A percentile compares a stretch with the other conserved stretches of the same genome.
These are phyloP conservation scores for Candida oleophila DNA, from an alignment of 805 yeast genomes.

Conservation along the genomic window DNA sequence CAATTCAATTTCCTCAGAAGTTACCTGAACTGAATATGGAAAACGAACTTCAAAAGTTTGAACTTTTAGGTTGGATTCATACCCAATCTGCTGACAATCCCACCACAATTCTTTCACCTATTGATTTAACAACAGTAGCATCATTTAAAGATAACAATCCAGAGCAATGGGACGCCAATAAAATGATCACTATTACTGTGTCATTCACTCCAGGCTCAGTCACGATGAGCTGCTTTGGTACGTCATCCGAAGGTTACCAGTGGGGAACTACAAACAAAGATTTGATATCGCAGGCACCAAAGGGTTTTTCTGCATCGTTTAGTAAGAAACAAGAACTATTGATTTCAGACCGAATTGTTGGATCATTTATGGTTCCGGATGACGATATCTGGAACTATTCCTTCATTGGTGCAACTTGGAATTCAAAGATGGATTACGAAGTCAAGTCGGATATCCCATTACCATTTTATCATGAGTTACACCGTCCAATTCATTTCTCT, in stretches of 20 bases:
- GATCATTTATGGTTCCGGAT: constrained; percentile 84
- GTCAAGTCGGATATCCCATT: constrained; percentile 78
- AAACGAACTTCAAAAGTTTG: constrained; percentile 45
- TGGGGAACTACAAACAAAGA: constrained; percentile 78
- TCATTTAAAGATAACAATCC: constrained; percentile 33
- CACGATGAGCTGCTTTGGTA: constrained; percentile 63
- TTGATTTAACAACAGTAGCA: constrained; percentile 66
- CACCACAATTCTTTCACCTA: constrained; percentile 55
- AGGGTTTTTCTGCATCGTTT: constrained; percentile 63
- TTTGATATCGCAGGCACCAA: constrained; percentile 52
- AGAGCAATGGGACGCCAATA: constrained; percentile 35
- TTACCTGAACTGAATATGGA: constrained; percentile 43
- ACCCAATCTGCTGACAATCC: constrained; percentile 50
- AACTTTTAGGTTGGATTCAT: constrained; percentile 93
- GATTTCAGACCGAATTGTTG: constrained; percentile 71
- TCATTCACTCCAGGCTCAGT: constrained; percentile 83
- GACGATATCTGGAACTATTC: constrained; percentile 88
- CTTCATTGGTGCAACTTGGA: constrained; percentile 85
- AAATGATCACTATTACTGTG: constrained; percentile 59
- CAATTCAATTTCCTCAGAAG: constrained; percentile 58
- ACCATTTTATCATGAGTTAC: constrained; percentile 80
- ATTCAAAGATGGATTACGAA: constrained; percentile 53
- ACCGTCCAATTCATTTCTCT: constrained; percentile 85
- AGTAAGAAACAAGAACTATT: constrained; percentile 66
- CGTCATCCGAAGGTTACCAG: constrained; percentile 61